A percentile compares a stretch with the other conserved stretches of the same genome.
phyloP scores from a whole-genome alignment of 129 eudicot species.

The Chrysanthemum lavandulifolium region DNA sequence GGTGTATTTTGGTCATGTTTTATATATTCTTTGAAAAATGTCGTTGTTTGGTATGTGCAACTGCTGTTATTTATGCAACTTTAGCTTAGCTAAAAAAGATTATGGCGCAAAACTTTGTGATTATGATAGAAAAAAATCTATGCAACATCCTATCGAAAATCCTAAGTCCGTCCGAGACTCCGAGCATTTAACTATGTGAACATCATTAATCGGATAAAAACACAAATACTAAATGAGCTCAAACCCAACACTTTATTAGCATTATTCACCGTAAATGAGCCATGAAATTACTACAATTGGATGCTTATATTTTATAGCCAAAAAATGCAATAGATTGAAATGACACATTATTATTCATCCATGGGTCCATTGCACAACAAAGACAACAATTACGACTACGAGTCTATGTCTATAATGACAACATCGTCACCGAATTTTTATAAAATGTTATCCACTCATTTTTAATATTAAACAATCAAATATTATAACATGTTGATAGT shows the following conservation, averaged over 20 bases:
- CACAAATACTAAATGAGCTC: background rate
- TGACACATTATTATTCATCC: slow-evolving; percentile 19
- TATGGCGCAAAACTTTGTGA: too few relatives aligned
- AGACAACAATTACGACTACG: slow-evolving; percentile 12
- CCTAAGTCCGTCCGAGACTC: too few relatives aligned
- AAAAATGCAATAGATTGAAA: slow-evolving; percentile 9
- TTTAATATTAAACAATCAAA: too few relatives aligned
- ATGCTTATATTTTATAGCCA: background rate
- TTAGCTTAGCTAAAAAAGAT: too few relatives aligned
- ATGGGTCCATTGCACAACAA: slow-evolving; percentile 17
- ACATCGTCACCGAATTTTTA: background rate
- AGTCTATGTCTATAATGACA: background rate
- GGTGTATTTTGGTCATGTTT: too few relatives aligned
- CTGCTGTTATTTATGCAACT: too few relatives aligned
- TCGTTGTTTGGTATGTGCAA: too few relatives aligned
- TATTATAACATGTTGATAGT: too few relatives aligned
- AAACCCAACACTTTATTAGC: background rate
- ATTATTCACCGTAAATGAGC: background rate
- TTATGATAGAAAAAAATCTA: too few relatives aligned
- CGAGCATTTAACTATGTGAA: too few relatives aligned
- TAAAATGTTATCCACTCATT: background rate
- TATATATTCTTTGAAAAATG: too few relatives aligned
- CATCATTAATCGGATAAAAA: background rate
- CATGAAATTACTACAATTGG: background rate
- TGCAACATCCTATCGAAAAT: too few relatives aligned